Percentiles rank a stretch among this genome's conserved stretches.
Conservation (phyloP, 2,329 filamentous ascomycete genomes). For the Beauveria bassiana region DNA sequence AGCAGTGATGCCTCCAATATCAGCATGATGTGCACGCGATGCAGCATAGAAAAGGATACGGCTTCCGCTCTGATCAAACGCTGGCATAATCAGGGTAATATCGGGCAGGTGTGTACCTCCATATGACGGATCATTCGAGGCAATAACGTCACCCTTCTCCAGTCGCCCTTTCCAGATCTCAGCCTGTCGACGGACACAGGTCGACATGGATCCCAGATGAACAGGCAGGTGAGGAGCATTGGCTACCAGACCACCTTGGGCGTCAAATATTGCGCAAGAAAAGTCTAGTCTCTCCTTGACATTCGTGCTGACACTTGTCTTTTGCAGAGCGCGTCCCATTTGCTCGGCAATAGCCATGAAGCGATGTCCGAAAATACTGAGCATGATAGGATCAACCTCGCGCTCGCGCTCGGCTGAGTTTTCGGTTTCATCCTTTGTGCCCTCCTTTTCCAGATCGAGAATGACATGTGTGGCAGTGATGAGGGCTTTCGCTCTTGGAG, state of each 20-base stretch:
- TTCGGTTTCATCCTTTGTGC: slow-evolving; percentile 23
- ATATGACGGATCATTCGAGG: slow-evolving; percentile 77
- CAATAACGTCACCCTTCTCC: slow-evolving; percentile 71
- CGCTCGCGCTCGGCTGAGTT: not conserved
- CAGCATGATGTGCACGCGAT: slow-evolving; percentile 74
- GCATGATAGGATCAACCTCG: slow-evolving; percentile 58
- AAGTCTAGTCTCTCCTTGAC: slow-evolving; percentile 79
- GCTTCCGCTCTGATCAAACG: slow-evolving; percentile 56
- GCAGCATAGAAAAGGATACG: slow-evolving; percentile 78
- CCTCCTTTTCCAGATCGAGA: slow-evolving; percentile 66
- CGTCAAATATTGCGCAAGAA: slow-evolving; percentile 73
- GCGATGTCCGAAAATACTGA: slow-evolving; percentile 72
- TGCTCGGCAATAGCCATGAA: slow-evolving; percentile 86
- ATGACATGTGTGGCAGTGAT: slow-evolving; percentile 82
- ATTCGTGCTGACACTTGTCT: slow-evolving; percentile 73
- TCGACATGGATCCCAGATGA: slow-evolving; percentile 76
- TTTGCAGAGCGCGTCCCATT: slow-evolving; percentile 73
- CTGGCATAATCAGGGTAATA: slow-evolving; percentile 73
- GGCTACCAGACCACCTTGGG: slow-evolving; percentile 65
- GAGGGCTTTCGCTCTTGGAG: slow-evolving; percentile 66
- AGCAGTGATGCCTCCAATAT: slow-evolving; percentile 74
- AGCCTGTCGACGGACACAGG: slow-evolving; percentile 69
- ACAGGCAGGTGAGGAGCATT: slow-evolving; percentile 76
- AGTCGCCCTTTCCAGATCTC: slow-evolving; percentile 72
- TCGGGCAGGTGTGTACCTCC: slow-evolving; percentile 78